phyloP scores from a whole-genome alignment of 1,284 basidiomycete genomes.

The Takashimella koratensis region DNA sequence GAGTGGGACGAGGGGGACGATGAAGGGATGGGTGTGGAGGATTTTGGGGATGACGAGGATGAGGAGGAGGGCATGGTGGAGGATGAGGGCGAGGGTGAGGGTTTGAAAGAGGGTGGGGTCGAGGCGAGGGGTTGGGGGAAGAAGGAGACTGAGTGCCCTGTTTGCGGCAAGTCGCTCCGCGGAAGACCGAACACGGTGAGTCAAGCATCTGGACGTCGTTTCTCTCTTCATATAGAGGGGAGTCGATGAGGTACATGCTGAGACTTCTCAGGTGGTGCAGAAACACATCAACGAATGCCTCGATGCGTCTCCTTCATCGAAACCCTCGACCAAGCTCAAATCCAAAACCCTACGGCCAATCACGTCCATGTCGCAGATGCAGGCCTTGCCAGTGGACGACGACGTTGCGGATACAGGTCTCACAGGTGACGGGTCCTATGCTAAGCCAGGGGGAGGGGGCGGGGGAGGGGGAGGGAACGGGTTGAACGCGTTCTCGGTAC shows the following conservation, averaged over 20 bases:
- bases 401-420: background rate
- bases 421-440: conserved; percentile 5
- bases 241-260: background rate
- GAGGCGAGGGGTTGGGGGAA: background rate
- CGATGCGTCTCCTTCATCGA: conserved; percentile 17
- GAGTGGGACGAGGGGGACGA: conserved; percentile 46
- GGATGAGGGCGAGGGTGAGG: background rate
- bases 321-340: conserved; percentile 1
- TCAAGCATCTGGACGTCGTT: conserved; percentile 2
- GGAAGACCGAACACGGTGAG: conserved; percentile 29
- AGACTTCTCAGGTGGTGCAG: conserved; percentile 27
- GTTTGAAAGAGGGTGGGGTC: background rate
- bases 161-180: conserved; percentile 30
- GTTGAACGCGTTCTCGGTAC: conserved; percentile 64
- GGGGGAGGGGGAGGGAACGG: conserved; percentile 14
- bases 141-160: conserved; percentile 30
- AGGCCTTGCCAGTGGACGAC: too few species aligned
- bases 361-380: conserved; percentile 24
- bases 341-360: conserved; percentile 19
- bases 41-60: conserved; percentile 26
- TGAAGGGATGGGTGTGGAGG: conserved; percentile 49
- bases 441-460: background rate
- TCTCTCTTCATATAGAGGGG: conserved; percentile 5
- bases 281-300: conserved; percentile 48
- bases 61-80: conserved; percentile 18